Base-by-base conservation (phyloP, 2,329 filamentous ascomycete species). In the Claviceps maximensis region DNA sequence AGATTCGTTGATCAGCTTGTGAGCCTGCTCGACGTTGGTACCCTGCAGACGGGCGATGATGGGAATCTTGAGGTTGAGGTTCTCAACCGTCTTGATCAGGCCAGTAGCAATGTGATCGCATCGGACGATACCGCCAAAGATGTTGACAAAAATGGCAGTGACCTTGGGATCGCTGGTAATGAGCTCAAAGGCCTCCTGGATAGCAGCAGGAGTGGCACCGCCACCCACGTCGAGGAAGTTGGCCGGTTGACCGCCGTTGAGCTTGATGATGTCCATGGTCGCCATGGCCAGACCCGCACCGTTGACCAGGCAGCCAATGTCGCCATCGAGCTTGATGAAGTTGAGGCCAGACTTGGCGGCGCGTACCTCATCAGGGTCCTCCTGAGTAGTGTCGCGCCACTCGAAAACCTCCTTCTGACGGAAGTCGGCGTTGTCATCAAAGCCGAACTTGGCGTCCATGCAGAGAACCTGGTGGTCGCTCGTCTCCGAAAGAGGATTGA, bases 181-280 rank as follows among this genome's bases (percentile, higher is more conserved):
- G 65, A 98, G 87, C 72, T 95, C 90, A 68, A 98, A 98, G 61
- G 93, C 93, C 74, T 93, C 86, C 77, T 89, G 88, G 75, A 98
- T 98, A 64, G 93, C 93, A 61, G 90, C 86, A 36, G 93, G 90
- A 56, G 93, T 98, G 61, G 93, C 93, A 77, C 93, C 93, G 70
- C 93, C 93, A 67, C 93, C 93, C 62, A 98, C 93, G 70, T 98
- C 93, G 63, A 98, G 80, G 84, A 98, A 98, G 83, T 98, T 98
- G 63, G 93, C 93, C 58, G 93, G 93, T 67, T 82, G 78, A 59
- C 93, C 93, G 63, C 93, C 93, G 75, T 97, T 98, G 58, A 98
- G 82, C 83, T 98, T 97, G 82, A 98, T 98, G 72, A 98, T 97
- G 73, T 98, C 93, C 93, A 98, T 98, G 70, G 93, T 98, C 58